These are phyloP conservation scores for Ogataea siamensis DNA, from an alignment of 805 yeast genomes.

Conservation along the genomic window DNA sequence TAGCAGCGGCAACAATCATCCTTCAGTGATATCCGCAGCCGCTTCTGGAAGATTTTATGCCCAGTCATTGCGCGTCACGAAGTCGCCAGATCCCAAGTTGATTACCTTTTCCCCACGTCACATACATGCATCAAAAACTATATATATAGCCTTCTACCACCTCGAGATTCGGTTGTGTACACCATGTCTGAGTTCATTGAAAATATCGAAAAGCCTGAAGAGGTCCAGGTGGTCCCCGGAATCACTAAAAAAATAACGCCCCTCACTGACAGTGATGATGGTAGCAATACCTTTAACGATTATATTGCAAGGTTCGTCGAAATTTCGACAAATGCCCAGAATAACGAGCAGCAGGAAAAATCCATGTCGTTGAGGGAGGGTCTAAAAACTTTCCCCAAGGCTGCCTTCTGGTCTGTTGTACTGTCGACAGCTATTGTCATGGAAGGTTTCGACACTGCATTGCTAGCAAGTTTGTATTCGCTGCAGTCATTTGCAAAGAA, in stretches of 20 bases:
- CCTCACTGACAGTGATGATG: not conserved
- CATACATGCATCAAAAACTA: not conserved
- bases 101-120: not conserved
- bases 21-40: too few relatives aligned
- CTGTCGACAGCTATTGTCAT: constrained; percentile 1
- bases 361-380: constrained; percentile 1
- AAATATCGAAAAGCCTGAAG: constrained; percentile 2
- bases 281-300: not conserved
- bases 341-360: constrained; percentile 11
- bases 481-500: constrained; percentile 38
- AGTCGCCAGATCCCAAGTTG: not conserved
- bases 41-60: not conserved
- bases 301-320: constrained; percentile 2
- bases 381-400: not conserved
- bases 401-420: constrained; percentile 1
- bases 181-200: constrained; percentile 1
- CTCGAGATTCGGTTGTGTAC: not conserved
- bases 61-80: not conserved
- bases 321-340: constrained; percentile 1
- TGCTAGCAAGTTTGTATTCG: constrained; percentile 36
- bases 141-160: not conserved
- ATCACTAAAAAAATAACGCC: not conserved
- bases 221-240: not conserved
- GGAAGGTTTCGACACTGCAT: constrained; percentile 39
- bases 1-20: too few relatives aligned